Percentiles rank a stretch among this genome's conserved stretches.
Evolutionary conservation across 306 rosid genomes (phyloP).

Genomic region (Prinsepia uniflora): DNA sequence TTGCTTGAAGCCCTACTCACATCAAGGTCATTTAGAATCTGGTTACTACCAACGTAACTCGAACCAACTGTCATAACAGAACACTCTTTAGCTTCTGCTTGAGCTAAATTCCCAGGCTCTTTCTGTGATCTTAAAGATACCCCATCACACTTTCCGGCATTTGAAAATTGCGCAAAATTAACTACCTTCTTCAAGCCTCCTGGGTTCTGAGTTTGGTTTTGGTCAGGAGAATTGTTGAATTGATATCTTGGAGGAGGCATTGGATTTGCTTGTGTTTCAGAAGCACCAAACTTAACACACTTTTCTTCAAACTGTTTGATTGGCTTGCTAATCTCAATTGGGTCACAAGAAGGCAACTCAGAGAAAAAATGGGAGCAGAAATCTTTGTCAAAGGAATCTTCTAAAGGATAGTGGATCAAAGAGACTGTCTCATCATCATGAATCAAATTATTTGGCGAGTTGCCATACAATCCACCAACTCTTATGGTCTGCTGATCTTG

Average conservation of each 20-base stretch:
- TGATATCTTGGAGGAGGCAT: conserved; percentile 60
- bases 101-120: conserved; percentile 28
- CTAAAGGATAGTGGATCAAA: conserved; percentile 64
- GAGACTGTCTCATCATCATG: conserved; percentile 59
- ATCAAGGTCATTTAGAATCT: conserved; percentile 45
- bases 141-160: conserved; percentile 25
- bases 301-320: conserved; percentile 40
- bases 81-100: conserved; percentile 49
- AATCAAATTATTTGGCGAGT: conserved; percentile 38
- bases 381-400: conserved; percentile 59
- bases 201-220: conserved; percentile 23
- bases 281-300: conserved; percentile 34
- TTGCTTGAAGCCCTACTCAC: conserved; percentile 45
- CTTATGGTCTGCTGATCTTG: conserved; percentile 39
- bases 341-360: conserved; percentile 48
- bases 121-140: conserved; percentile 39
- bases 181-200: conserved; percentile 30
- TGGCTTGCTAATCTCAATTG: conserved; percentile 40
- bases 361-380: conserved; percentile 51
- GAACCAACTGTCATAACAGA: conserved; percentile 67
- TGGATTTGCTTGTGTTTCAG: conserved; percentile 38
- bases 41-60: conserved; percentile 75
- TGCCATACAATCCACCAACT: conserved; percentile 38
- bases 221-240: conserved; percentile 33
- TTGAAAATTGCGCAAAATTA: conserved; percentile 41